Conservation (phyloP, 2,329 filamentous ascomycete species). For the Rhynchosporium agropyri region DNA sequence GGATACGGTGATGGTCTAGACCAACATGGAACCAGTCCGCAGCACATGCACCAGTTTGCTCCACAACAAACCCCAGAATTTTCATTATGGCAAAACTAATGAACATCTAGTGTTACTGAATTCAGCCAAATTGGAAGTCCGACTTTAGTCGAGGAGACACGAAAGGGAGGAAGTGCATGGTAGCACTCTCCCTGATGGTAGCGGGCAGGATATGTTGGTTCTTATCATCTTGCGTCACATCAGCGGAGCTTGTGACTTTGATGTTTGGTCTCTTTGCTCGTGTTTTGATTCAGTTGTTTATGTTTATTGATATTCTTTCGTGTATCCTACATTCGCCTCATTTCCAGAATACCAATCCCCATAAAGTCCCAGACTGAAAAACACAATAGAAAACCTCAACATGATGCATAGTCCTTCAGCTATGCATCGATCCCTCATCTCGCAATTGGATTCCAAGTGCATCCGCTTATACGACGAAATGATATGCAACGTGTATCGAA, state of each 20-base stretch:
- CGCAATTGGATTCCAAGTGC: background rate
- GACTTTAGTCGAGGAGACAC: no score
- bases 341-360: background rate
- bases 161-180: no score
- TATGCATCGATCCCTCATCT: conserved; percentile 10
- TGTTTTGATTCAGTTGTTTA: background rate
- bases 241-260: background rate
- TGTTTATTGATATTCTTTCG: background rate
- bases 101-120: no score
- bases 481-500: background rate
- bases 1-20: no score
- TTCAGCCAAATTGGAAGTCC: no score
- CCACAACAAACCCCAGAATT: no score
- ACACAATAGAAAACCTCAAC: background rate
- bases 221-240: background rate
- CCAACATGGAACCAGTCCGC: no score
- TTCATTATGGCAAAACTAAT: no score
- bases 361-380: background rate
- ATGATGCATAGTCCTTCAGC: background rate
- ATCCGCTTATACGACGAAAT: conserved; percentile 5
- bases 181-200: no score
- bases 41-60: no score
- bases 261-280: background rate
- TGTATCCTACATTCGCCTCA: background rate
- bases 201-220: background rate